Evolutionary conservation across 805 yeast genomes (phyloP), one percentile per base, ranked within the genome.

Genomic region (Myxozyma kluyveri): DNA sequence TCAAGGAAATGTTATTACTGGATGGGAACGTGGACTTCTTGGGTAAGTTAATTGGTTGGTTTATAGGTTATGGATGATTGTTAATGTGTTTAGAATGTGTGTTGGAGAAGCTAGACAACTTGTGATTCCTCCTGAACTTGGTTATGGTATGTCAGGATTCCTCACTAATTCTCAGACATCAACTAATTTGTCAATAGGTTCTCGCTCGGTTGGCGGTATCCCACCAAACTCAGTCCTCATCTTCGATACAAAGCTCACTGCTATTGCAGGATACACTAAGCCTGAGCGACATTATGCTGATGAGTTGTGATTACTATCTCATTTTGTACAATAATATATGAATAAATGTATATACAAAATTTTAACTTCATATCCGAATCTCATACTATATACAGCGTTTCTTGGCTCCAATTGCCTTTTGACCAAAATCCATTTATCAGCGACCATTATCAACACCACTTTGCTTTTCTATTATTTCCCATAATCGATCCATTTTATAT

Each of bases 11-110:
- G 96, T 89, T 29, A 89, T 89, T 65, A 65, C 75, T 54, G 96
- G 97, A 53, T 89, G 96, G 96, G 97, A 89, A 58, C 80, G 83
- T 69, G 96, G 96, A 38, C 71, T 88, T 45, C 61, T 74, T 35
- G 82, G 84, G 60, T 56, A 32, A 3, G 72, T 43, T 42, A 27
- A 24, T 14, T n/a, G 36, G 42, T 32, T 26, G 17, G 37, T 12
- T 21, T n/a, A 26, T 10, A 37, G 4, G 23, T 24, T 21, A 6
- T 24, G 19, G 10, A 17, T 14, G 3, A 3, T 6, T 2, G 29
- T n/a, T 24, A 9, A 27, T 31, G n/a, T 24, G 14, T 3, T 2
- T 42, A 50, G 60, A 31, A 86, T 86, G 95, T 89, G 97, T 70
- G 73, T 87, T 67, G 96, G 96, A 42, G 96, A 89, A 69, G 75